These are phyloP conservation scores for Fomitiporia mediterranea DNA, from an alignment of 1,284 basidiomycete genomes.

Conservation along the genomic window DNA sequence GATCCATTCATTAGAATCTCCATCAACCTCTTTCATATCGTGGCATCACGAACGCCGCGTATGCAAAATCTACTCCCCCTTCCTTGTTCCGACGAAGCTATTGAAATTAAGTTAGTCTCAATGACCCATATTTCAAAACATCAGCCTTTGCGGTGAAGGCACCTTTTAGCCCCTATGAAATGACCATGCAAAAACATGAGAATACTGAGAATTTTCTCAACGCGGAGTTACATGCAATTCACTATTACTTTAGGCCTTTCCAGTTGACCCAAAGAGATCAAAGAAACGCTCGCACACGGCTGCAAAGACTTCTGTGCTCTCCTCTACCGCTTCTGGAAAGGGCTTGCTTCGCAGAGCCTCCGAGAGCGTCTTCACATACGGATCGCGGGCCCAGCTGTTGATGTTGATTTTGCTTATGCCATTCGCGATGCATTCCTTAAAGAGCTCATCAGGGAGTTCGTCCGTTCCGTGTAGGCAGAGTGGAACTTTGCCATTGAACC, in stretches of 20 bases:
- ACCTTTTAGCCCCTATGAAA: no score
- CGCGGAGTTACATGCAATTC: no score
- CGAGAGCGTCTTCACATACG: slow-evolving; percentile 36
- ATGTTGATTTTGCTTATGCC: slow-evolving; percentile 49
- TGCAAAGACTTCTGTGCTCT: slow-evolving; percentile 41
- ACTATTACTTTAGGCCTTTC: slow-evolving; percentile 31
- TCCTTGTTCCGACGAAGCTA: no score
- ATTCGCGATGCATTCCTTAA: slow-evolving; percentile 41
- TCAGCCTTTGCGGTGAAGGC: no score
- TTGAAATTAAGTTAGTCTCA: no score
- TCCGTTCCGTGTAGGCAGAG: slow-evolving; percentile 46
- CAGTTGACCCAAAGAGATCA: slow-evolving; percentile 37
- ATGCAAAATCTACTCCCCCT: no score
- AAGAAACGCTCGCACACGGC: slow-evolving; percentile 40
- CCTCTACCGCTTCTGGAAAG: slow-evolving; percentile 44
- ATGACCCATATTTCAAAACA: no score
- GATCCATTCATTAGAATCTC: no score
- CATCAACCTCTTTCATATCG: no score
- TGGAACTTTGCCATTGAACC: slow-evolving; percentile 35
- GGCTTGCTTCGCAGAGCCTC: slow-evolving; percentile 33
- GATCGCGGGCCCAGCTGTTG: slow-evolving; percentile 45
- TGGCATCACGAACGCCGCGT: no score
- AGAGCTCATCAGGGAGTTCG: slow-evolving; percentile 40
- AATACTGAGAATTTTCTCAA: no score
- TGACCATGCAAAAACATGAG: no score